Conservation (phyloP, 1,284 basidiomycete species). For the Inonotus hispidus region DNA sequence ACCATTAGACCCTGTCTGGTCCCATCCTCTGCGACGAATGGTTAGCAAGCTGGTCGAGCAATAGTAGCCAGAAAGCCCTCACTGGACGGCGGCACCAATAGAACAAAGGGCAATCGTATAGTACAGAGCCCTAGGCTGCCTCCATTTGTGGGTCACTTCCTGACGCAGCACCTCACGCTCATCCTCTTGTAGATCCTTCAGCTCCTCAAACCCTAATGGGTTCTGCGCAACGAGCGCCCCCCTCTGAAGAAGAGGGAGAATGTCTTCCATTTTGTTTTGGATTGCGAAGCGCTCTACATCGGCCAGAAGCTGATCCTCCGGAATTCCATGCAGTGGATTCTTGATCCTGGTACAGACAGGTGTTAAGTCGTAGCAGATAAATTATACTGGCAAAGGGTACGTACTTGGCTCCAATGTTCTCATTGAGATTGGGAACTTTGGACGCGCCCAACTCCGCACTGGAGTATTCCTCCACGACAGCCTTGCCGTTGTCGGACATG, state of each 20-base stretch:
- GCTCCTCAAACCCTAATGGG: constrained; percentile 44
- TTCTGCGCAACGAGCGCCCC: constrained; percentile 65
- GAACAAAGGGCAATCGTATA: constrained; percentile 51
- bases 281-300: constrained; percentile 55
- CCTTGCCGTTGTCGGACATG: neutral
- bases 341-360: constrained; percentile 34
- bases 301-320: constrained; percentile 48
- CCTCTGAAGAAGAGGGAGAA: constrained; percentile 46
- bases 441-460: neutral
- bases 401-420: neutral
- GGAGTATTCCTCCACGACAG: neutral
- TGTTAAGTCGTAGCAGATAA: neutral
- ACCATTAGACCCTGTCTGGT: constrained; percentile 59
- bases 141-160: constrained; percentile 63
- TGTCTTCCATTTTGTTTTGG: constrained; percentile 44
- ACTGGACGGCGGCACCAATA: constrained; percentile 62
- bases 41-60: constrained; percentile 27
- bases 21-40: constrained; percentile 41
- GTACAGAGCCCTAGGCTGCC: constrained; percentile 52
- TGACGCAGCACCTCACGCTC: constrained; percentile 48
- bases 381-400: neutral
- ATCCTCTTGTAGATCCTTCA: constrained; percentile 52
- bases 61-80: constrained; percentile 62
- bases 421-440: neutral
- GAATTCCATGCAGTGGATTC: constrained; percentile 54